Evolutionary conservation across 495 filamentous ascomycete species (phyloP).

Genomic region (Xylaria longipes): DNA sequence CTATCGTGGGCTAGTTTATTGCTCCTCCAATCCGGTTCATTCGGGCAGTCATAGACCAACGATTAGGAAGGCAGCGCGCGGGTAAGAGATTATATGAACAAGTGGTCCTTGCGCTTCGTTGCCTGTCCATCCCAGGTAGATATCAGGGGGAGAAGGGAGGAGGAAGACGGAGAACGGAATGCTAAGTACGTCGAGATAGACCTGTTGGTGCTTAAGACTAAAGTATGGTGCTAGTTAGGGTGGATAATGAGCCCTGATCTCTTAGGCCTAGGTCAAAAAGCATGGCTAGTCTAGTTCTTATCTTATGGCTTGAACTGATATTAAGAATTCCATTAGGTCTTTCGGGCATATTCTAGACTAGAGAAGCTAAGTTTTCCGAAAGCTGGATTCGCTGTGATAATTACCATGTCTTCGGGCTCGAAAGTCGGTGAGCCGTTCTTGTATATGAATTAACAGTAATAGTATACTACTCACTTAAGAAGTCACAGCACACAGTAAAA

Average conservation of each 20-base stretch:
- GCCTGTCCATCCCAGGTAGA: not conserved
- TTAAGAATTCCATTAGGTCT: not conserved
- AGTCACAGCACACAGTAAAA: not conserved
- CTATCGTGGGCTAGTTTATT: not conserved
- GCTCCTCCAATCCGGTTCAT: slow-evolving; percentile 9
- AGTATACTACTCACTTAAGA: not conserved
- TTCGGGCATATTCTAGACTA: not conserved
- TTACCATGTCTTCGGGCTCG: not conserved
- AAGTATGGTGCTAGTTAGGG: no score
- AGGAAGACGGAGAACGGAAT: no score
- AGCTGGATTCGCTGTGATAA: not conserved
- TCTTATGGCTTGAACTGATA: not conserved
- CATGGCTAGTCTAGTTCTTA: not conserved
- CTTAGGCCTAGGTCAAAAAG: not conserved
- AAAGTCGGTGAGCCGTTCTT: not conserved
- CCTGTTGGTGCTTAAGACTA: not conserved
- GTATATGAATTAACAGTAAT: not conserved
- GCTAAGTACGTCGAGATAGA: not conserved
- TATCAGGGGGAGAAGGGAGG: not conserved
- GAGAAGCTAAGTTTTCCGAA: not conserved
- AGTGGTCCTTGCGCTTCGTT: not conserved
- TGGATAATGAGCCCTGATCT: no score
- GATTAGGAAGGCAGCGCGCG: slow-evolving; percentile 7
- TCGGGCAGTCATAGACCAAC: not conserved
- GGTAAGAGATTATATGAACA: slow-evolving; percentile 7